Conservation (phyloP, 306 rosid species). For the Echinosophora koreensis region DNA sequence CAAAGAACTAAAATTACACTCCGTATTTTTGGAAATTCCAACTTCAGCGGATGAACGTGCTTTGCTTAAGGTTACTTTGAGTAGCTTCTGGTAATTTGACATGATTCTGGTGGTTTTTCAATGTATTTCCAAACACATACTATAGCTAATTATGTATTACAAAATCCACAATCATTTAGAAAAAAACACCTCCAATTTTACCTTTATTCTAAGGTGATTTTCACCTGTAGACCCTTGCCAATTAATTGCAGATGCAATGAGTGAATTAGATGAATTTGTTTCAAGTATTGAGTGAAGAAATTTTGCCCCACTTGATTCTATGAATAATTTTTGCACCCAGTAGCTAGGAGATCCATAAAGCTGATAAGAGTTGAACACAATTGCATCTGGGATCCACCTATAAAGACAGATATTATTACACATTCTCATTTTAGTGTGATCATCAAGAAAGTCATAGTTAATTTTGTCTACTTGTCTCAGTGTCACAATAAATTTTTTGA, state of each 20-base stretch:
- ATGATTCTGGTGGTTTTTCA: too few species aligned
- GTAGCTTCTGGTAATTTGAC: too few species aligned
- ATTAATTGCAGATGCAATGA: conserved; percentile 63
- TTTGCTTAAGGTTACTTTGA: too few species aligned
- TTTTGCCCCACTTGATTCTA: conserved; percentile 65
- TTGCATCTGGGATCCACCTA: conserved; percentile 76
- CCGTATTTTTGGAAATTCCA: too few species aligned
- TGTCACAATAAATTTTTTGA: too few species aligned
- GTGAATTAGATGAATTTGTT: conserved; percentile 42
- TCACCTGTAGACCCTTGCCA: conserved; percentile 46
- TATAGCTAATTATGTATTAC: too few species aligned
- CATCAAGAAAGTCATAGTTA: background rate
- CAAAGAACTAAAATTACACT: background rate
- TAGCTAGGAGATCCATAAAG: conserved; percentile 74
- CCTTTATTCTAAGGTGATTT: conserved; percentile 62
- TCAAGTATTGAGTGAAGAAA: conserved; percentile 55
- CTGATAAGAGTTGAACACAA: conserved; percentile 62
- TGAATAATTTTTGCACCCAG: conserved; percentile 61
- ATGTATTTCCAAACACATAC: too few species aligned
- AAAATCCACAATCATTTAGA: too few species aligned
- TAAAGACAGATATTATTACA: background rate
- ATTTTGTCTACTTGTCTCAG: too few species aligned
- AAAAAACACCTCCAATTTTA: background rate
- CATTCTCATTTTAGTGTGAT: background rate
- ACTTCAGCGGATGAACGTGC: too few species aligned